Evolutionary conservation across 208 protist genomes (phyloP), one percentile per base, ranked within the genome.

Genomic region (Crithidia fasciculata): DNA sequence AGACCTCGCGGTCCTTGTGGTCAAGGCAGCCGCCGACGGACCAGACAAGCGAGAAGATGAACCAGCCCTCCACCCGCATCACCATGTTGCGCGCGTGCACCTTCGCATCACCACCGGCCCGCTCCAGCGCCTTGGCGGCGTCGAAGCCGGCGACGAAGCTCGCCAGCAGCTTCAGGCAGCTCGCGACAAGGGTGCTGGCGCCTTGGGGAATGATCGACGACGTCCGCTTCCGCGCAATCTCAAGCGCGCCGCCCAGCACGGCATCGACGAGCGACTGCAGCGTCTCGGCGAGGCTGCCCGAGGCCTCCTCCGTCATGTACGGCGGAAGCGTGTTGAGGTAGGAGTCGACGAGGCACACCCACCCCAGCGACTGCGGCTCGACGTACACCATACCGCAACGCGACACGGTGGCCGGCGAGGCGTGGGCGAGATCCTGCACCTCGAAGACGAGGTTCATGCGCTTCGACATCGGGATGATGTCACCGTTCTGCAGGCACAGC

Each of bases 331-430:
- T 90, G 58, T 85, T 82, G 15, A 94, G 72, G 76, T 92, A 98
- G 49, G 92, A 97, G 59, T 96, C 85, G 13, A 97, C 80, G 28
- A 98, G 81, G 74, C 92, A 97, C 39, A 80, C 62, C 95, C 96
- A 99, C 39, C 98, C 98, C 39, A 99, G 80, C n/a, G 96, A 83
- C 4, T 91, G 85, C 18, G 96, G 90, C 76, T 98, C 92, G 5
- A 99, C 93, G 84, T 98, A 99, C 62, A 99, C 97, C 97, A 99
- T 99, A 81, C 98, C 98, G 80, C 98, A 99, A 39, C 98, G 90
- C 13, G 94, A 98, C 47, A 99, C 98, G 36, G 98, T 99, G 63
- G 98, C 98, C 8, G 98, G 98, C 8, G 98, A 99, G 58, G 98
- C 98, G 72, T 98, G 93, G 36, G 92, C 85, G 13, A 99, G 88